Evolutionary conservation across 164 flowering plant genomes (phyloP).

Genomic region (Annona squamosa): DNA sequence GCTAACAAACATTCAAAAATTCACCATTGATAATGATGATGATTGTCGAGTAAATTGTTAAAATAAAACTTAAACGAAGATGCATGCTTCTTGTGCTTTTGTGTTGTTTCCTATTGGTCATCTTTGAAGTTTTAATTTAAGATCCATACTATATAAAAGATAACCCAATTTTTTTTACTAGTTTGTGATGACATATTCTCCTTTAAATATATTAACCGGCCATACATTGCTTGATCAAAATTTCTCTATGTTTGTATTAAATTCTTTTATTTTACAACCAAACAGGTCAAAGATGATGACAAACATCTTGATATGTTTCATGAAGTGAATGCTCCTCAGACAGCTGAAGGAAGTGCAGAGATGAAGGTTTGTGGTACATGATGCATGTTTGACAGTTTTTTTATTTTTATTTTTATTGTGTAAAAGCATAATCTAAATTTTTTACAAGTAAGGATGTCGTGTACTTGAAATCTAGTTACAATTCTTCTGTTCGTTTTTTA

Average conservation of each 20-base stretch:
- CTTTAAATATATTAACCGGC: not conserved
- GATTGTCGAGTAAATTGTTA: no score
- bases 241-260: not conserved
- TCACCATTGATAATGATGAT: no score
- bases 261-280: not conserved
- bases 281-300: conserved; percentile 6
- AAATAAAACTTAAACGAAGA: no score
- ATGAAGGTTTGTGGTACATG: not conserved
- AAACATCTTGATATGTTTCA: conserved; percentile 10
- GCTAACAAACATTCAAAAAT: not conserved
- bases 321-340: conserved; percentile 5
- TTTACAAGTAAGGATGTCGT: no score
- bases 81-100: no score
- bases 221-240: not conserved
- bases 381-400: no score
- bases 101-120: no score
- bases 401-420: no score
- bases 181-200: not conserved
- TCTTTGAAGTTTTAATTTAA: not conserved
- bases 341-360: not conserved
- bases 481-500: no score
- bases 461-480: no score
- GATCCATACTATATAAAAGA: not conserved
- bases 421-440: no score
- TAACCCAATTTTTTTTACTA: not conserved